Evolutionary conservation across 208 protist species (phyloP).

Genomic region (Angomonas deanei): DNA sequence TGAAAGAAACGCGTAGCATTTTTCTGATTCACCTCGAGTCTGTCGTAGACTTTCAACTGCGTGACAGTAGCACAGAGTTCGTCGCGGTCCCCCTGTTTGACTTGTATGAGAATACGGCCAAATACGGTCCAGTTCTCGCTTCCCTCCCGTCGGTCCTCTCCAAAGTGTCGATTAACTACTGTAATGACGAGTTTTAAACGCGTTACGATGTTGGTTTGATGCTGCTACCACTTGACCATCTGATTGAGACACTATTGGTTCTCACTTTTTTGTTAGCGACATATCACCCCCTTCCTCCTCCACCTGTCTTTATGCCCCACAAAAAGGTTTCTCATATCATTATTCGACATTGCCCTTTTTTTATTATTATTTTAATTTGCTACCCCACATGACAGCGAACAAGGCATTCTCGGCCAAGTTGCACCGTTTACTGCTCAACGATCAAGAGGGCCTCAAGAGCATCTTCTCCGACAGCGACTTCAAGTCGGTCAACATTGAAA

Average conservation of each 20-base stretch:
- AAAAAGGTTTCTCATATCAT: no score
- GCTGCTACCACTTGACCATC: not conserved
- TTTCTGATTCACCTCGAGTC: conserved; percentile 79
- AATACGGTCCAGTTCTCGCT: conserved; percentile 81
- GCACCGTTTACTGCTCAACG: conserved; percentile 59
- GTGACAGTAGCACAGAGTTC: conserved; percentile 62
- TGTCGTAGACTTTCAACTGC: conserved; percentile 61
- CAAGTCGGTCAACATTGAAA: conserved; percentile 22
- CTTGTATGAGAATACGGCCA: conserved; percentile 84
- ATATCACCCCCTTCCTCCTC: no score
- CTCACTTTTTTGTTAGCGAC: not conserved
- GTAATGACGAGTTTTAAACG: conserved; percentile 46
- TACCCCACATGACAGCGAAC: not conserved
- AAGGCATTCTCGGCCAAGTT: conserved; percentile 25
- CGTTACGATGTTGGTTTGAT: not conserved
- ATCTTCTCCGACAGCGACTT: conserved; percentile 42
- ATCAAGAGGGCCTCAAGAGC: conserved; percentile 31
- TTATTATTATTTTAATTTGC: conserved; percentile 11
- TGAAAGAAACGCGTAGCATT: conserved; percentile 83
- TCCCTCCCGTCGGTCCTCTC: conserved; percentile 74
- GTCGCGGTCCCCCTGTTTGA: conserved; percentile 89
- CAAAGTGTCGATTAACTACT: conserved; percentile 82
- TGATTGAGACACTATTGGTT: not conserved
- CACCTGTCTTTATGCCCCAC: no score
- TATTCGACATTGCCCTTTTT: not conserved